Base-by-base conservation (phyloP, 345 rosid species). In the Populus deltoides region DNA sequence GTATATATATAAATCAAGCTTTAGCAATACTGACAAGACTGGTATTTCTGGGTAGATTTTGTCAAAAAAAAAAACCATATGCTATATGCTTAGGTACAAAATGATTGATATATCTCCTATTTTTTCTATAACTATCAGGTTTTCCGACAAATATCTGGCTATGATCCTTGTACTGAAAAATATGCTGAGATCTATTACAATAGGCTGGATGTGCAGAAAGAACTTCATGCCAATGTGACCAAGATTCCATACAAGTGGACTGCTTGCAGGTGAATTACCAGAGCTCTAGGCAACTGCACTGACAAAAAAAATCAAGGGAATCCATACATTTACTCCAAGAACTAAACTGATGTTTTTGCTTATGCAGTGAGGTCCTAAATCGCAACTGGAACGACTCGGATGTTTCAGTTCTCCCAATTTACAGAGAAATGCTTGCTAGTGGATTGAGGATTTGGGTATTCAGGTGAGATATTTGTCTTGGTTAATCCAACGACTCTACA, bases 131-230 rank as follows among this genome's bases (percentile, higher is more conserved):
- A 2, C 70, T 31, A 63, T 72, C 86, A 92, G 93, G 84, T 83
- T 53, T 81, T 90, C 80, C 68, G 91, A 90, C 88, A 78, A 77
- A 47, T 91, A 3, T 78, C 93, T 2, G 99, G 99, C 3, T 97
- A 97, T 78, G 99, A 97, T 86, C 99, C 99, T n/a, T 97, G 99
- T 72, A 93, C 97, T 2, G 99, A 97, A 80, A 92, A 89, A 82
- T 88, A 97, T 81, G 99, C 99, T 22, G 98, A 97, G 90, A 81
- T 89, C 0, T 97, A 94, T 81, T 97, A 94, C 87, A 97, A 97
- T 74, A 85, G 97, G 66, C 93, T 89, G 12, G 97, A 94, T 76
- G 99, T 94, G 71, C 98, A 96, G 81, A 89, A 45, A 72, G 97
- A 98, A 16, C 89, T 96, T 49, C 99, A 94, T 83, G 97, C 98